phyloP scores from a whole-genome alignment of 2,329 filamentous ascomycete species.

The Xylariaceae sp. region DNA sequence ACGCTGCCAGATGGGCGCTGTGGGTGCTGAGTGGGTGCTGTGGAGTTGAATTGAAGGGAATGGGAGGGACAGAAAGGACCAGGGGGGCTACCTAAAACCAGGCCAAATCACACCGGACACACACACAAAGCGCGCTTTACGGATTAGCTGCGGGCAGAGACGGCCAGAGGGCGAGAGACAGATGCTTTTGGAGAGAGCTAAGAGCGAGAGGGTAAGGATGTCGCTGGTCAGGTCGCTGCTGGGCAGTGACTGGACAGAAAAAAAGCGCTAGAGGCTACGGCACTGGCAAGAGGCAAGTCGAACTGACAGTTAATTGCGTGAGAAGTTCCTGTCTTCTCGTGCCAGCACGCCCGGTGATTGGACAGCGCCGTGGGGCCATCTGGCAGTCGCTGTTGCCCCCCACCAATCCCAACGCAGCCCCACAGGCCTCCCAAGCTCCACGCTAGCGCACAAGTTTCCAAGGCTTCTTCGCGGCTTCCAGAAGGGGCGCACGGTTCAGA shows the following conservation, averaged over 20 bases:
- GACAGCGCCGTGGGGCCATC: background rate
- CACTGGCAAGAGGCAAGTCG: background rate
- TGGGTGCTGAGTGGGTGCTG: background rate
- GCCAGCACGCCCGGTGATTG: background rate
- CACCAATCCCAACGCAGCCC: slow-evolving; percentile 8
- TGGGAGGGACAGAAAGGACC: background rate
- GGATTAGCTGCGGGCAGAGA: background rate
- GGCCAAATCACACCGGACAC: background rate
- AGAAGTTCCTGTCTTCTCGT: background rate
- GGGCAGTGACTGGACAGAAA: too few relatives aligned
- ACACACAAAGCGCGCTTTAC: background rate
- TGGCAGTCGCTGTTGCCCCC: slow-evolving; percentile 1
- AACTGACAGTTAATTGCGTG: background rate
- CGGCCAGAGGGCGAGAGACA: too few relatives aligned
- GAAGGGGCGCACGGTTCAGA: slow-evolving; percentile 27
- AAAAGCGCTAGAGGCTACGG: background rate
- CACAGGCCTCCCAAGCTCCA: slow-evolving; percentile 1
- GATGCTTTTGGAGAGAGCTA: background rate
- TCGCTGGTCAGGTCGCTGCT: too few relatives aligned
- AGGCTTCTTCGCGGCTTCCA: slow-evolving; percentile 30
- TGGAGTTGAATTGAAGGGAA: background rate
- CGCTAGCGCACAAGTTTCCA: slow-evolving; percentile 5
- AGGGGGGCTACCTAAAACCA: background rate
- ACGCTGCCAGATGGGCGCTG: background rate
- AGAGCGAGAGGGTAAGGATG: too few relatives aligned